Percentiles rank a stretch among this genome's conserved stretches.
These are phyloP conservation scores for Xerocomellus amylosporus DNA, from an alignment of 768 basidiomycete genomes.

Conservation along the genomic window DNA sequence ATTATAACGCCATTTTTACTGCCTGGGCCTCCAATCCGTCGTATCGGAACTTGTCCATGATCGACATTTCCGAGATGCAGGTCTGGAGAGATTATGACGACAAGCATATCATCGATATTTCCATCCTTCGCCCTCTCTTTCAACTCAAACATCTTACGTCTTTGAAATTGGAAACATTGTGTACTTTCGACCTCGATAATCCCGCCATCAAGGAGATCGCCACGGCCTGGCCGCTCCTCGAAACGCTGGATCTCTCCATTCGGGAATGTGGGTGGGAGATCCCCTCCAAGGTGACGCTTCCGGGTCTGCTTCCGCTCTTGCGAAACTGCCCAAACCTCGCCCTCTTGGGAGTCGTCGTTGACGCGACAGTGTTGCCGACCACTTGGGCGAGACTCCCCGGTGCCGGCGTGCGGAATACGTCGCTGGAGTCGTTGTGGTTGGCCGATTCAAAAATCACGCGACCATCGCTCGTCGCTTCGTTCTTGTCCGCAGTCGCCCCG, in stretches of 20 bases:
- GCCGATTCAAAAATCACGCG: slow-evolving; percentile 29
- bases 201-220: slow-evolving; percentile 25
- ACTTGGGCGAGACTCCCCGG: slow-evolving; percentile 9
- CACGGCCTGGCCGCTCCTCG: slow-evolving; percentile 27
- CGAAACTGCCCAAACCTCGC: slow-evolving; percentile 22
- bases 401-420: slow-evolving; percentile 22
- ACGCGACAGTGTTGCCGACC: slow-evolving; percentile 23
- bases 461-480: slow-evolving; percentile 25
- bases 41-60: slow-evolving; percentile 24
- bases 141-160: slow-evolving; percentile 19
- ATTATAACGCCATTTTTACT: slow-evolving; percentile 23
- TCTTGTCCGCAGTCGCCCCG: slow-evolving; percentile 29
- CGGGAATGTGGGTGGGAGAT: slow-evolving; percentile 33
- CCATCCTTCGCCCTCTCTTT: slow-evolving; percentile 26
- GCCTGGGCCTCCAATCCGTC: slow-evolving; percentile 22
- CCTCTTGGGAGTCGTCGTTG: slow-evolving; percentile 29
- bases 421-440: slow-evolving; percentile 29
- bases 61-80: slow-evolving; percentile 32
- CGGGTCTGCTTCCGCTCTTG: slow-evolving; percentile 23
- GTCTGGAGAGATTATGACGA: slow-evolving; percentile 30
- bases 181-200: slow-evolving; percentile 27
- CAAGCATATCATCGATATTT: slow-evolving; percentile 29
- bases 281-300: slow-evolving; percentile 25
- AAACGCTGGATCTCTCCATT: slow-evolving; percentile 27
- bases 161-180: slow-evolving; percentile 29